Evolutionary conservation across 2,329 filamentous ascomycete genomes (phyloP).

Genomic region (Massarina eburnea): DNA sequence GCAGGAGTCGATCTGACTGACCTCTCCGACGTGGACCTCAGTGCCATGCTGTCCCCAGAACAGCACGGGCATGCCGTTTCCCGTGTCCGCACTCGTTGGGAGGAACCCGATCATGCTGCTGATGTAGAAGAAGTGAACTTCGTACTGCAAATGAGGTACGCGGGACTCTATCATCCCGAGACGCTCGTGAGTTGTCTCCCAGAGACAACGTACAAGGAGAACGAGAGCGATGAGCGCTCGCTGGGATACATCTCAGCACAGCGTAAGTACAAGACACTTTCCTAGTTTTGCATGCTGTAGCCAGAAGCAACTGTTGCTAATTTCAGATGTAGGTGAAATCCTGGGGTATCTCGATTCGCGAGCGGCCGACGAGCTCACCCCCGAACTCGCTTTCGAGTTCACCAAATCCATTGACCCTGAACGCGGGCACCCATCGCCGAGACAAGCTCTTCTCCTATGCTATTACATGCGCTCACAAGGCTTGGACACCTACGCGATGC

Average conservation of each 20-base stretch:
- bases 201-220: constrained; percentile 19
- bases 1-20: too few species aligned
- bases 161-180: constrained; percentile 6
- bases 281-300: background rate
- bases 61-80: too few species aligned
- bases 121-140: too few species aligned
- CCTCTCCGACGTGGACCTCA: too few species aligned
- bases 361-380: constrained; percentile 15
- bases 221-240: constrained; percentile 11
- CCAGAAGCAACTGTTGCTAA: too few species aligned
- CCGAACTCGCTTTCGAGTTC: constrained; percentile 13
- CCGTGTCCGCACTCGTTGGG: too few species aligned
- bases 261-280: constrained; percentile 2
- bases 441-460: constrained; percentile 27
- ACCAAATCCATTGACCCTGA: constrained; percentile 14
- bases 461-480: constrained; percentile 35
- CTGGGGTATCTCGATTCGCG: constrained; percentile 13
- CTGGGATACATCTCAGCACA: constrained; percentile 22
- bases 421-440: constrained; percentile 6
- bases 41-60: too few species aligned
- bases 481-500: constrained; percentile 21
- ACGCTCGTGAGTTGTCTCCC: constrained; percentile 14
- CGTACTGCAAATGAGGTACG: too few species aligned
- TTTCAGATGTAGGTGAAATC: background rate
- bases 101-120: too few species aligned